Conservation (phyloP, 2,329 filamentous ascomycete genomes). For the Diaporthe humulicola region DNA sequence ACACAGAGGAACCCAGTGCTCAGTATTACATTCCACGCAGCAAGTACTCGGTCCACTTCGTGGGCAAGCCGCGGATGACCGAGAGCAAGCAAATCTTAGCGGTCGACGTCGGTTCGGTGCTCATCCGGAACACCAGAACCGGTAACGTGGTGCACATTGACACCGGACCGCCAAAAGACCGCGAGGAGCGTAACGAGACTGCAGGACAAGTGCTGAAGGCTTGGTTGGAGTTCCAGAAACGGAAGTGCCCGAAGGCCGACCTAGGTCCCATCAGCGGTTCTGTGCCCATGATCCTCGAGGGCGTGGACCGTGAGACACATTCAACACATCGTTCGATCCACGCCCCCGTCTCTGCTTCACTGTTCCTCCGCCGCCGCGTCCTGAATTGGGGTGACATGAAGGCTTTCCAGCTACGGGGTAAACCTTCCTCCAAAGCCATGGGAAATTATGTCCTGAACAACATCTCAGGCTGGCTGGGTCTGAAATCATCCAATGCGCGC, state of each 20-base stretch:
- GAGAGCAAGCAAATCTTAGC: background rate
- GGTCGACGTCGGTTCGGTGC: background rate
- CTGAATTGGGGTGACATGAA: constrained; percentile 1
- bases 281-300: background rate
- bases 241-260: background rate
- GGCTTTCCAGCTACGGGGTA: background rate
- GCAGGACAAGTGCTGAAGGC: background rate
- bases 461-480: constrained; percentile 13
- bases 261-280: background rate
- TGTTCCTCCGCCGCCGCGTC: background rate
- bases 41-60: constrained; percentile 14
- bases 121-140: constrained; percentile 14
- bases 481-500: background rate
- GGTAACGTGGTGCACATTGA: background rate
- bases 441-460: background rate
- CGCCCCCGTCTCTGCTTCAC: background rate
- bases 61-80: background rate
- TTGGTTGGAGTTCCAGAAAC: background rate
- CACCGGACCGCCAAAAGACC: background rate
- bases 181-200: background rate
- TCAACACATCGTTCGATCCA: background rate
- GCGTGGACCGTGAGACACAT: background rate
- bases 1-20: background rate
- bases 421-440: background rate
- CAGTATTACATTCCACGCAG: background rate